These are phyloP conservation scores for Apiospora phragmitis DNA, from an alignment of 2,329 filamentous ascomycete species.

Conservation along the genomic window DNA sequence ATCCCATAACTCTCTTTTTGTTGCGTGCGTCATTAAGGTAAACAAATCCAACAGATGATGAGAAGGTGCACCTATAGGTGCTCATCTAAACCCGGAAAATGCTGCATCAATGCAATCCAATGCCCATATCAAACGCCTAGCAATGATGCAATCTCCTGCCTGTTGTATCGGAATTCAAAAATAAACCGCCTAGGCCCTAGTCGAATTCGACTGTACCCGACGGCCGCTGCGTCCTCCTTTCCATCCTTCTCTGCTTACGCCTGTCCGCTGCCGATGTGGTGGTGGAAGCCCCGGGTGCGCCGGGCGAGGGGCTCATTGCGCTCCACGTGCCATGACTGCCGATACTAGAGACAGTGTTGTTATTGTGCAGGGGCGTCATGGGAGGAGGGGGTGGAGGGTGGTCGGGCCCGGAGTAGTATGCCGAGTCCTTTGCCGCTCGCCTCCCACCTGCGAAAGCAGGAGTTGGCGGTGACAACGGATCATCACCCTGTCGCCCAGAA, in stretches of 20 bases:
- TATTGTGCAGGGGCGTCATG: slow-evolving; percentile 14
- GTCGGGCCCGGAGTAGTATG: slow-evolving; percentile 56
- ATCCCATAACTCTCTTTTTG: slow-evolving; percentile 15
- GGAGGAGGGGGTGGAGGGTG: slow-evolving; percentile 24
- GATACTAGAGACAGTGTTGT: slow-evolving; percentile 47
- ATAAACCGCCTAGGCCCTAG: slow-evolving; percentile 14
- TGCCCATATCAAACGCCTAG: slow-evolving; percentile 8
- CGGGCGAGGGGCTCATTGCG: slow-evolving; percentile 49
- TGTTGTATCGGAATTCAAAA: slow-evolving; percentile 4
- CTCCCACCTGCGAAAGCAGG: slow-evolving; percentile 55
- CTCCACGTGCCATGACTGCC: slow-evolving; percentile 56
- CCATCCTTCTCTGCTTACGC: slow-evolving; percentile 55
- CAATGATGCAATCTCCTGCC: not conserved
- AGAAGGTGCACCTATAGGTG: not conserved
- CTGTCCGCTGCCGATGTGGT: slow-evolving; percentile 50
- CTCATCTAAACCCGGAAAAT: slow-evolving; percentile 4
- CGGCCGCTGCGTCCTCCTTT: slow-evolving; percentile 46
- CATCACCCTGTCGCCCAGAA: slow-evolving; percentile 44
- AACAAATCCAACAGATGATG: slow-evolving; percentile 3
- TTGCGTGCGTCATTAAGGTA: not conserved
- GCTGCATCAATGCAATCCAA: slow-evolving; percentile 5
- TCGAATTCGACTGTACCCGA: slow-evolving; percentile 23
- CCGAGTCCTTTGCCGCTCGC: slow-evolving; percentile 56
- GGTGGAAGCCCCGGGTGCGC: slow-evolving; percentile 39
- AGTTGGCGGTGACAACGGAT: slow-evolving; percentile 53